Conservation (phyloP, 163 green algal genomes). For the Scenedesmus sp. region DNA sequence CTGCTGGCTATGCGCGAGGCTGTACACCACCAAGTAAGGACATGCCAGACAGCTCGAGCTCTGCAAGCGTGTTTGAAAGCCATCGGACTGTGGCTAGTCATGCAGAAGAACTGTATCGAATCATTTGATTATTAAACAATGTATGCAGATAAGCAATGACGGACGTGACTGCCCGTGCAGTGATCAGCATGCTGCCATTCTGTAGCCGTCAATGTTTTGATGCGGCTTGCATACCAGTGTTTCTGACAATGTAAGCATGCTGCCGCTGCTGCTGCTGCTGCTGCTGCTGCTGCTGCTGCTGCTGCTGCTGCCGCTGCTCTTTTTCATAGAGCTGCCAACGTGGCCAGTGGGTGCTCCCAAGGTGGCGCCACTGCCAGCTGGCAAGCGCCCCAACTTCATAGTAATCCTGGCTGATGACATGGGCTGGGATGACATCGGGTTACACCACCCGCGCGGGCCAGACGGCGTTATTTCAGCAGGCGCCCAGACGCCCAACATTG, state of each 20-base stretch:
- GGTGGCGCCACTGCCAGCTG: neutral
- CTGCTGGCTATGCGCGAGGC: neutral
- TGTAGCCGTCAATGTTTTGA: too few species aligned
- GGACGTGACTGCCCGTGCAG: too few species aligned
- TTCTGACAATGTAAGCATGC: too few species aligned
- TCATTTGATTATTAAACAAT: too few species aligned
- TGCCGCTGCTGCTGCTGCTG: neutral
- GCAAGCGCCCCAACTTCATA: constrained; percentile 18
- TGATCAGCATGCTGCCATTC: too few species aligned
- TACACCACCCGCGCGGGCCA: constrained; percentile 1
- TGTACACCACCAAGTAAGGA: constrained; percentile 16
- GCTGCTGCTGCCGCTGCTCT: neutral
- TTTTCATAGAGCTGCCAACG: neutral
- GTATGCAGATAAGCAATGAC: too few species aligned
- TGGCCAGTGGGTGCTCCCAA: neutral
- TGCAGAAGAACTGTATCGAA: neutral
- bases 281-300: neutral
- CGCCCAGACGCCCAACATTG: constrained; percentile 20
- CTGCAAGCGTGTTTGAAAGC: too few species aligned
- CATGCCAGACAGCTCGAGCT: too few species aligned
- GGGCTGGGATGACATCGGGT: constrained; percentile 25
- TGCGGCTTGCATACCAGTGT: too few species aligned
- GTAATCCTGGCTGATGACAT: constrained; percentile 34
- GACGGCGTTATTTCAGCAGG: neutral
- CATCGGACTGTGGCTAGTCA: neutral